A percentile compares a stretch with the other conserved stretches of the same genome.
phyloP scores from a whole-genome alignment of 2,329 filamentous ascomycete genomes.

The Dactylonectria macrodidyma region DNA sequence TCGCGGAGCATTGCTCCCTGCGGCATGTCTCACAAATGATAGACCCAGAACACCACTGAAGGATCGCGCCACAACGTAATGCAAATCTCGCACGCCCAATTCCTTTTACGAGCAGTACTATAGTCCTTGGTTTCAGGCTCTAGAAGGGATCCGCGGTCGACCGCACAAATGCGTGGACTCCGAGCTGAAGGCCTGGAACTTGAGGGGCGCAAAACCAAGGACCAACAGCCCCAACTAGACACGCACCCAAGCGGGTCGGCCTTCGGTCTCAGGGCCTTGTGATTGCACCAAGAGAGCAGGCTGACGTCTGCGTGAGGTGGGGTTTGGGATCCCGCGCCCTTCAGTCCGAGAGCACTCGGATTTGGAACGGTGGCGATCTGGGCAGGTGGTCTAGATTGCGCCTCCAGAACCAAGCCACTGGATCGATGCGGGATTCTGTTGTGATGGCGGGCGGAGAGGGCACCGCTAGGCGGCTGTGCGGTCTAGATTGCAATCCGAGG shows the following conservation, averaged over 20 bases:
- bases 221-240: conserved; percentile 5
- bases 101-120: conserved; percentile 2
- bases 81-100: neutral
- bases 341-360: neutral
- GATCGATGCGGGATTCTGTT: neutral
- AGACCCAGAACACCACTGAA: neutral
- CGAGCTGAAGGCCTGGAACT: conserved; percentile 13
- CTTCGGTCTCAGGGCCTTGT: neutral
- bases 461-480: neutral
- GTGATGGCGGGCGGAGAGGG: neutral
- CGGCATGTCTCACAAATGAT: neutral
- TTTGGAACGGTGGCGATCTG: neutral
- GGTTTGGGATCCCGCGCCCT: no score
- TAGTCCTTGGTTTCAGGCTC: conserved; percentile 1
- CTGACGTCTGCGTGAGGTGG: neutral
- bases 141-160: conserved; percentile 1
- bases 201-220: conserved; percentile 7
- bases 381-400: neutral
- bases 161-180: conserved; percentile 6
- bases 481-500: no score
- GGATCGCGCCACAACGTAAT: neutral
- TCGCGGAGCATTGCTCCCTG: neutral
- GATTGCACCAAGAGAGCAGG: neutral
- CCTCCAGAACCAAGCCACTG: neutral
- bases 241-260: conserved; percentile 10